Percentiles rank a stretch among this genome's conserved stretches.
phyloP scores from a whole-genome alignment of 2,329 filamentous ascomycete species.

The Pestalotiopsis fici region DNA sequence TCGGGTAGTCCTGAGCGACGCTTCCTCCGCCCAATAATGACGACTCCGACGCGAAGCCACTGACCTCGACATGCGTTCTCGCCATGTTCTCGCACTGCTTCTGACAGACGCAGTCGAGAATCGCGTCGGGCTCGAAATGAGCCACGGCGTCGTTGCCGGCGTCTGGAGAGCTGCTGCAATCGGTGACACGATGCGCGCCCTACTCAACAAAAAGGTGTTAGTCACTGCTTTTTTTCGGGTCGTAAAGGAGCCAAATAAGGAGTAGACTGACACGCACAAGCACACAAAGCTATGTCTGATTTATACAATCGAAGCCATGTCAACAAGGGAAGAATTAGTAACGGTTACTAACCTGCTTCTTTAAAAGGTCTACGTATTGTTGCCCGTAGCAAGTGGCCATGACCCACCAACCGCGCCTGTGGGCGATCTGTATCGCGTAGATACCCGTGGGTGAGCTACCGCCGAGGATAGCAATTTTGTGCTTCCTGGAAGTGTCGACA shows the following conservation, averaged over 20 bases:
- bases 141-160: constrained; percentile 8
- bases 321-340: too few species aligned
- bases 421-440: constrained; percentile 17
- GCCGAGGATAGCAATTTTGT: constrained; percentile 16
- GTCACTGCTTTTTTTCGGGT: too few species aligned
- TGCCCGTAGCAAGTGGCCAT: constrained; percentile 18
- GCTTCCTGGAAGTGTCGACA: background rate
- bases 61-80: constrained; percentile 18
- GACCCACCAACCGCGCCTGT: constrained; percentile 18
- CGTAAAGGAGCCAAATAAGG: too few species aligned
- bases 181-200: constrained; percentile 17
- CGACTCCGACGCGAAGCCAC: constrained; percentile 12
- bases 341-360: too few species aligned
- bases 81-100: constrained; percentile 15
- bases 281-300: too few species aligned
- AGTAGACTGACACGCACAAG: too few species aligned
- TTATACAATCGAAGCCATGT: too few species aligned
- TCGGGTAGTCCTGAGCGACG: constrained; percentile 6
- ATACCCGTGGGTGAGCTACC: constrained; percentile 19
- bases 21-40: background rate
- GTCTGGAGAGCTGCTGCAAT: constrained; percentile 16
- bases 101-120: constrained; percentile 18
- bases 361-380: constrained; percentile 19
- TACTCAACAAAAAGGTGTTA: constrained; percentile 13
- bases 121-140: constrained; percentile 11